phyloP scores from a whole-genome alignment of 768 basidiomycete species.

The Naganishia vaughanmartiniae region DNA sequence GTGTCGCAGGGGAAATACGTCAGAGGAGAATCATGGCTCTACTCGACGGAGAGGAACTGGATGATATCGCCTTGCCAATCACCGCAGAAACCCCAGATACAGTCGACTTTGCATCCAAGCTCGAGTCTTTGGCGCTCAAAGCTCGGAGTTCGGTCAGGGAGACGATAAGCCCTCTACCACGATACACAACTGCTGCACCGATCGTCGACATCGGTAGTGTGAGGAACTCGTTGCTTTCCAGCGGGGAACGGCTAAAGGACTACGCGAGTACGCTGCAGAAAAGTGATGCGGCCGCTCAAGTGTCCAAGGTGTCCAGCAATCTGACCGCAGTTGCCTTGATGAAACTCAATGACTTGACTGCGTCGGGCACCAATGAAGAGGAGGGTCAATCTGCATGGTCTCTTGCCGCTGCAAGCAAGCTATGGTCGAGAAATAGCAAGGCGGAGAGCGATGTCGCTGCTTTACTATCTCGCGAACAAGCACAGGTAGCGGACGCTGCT shows the following conservation, averaged over 20 bases:
- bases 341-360: constrained; percentile 27
- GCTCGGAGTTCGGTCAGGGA: constrained; percentile 7
- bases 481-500: neutral
- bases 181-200: constrained; percentile 3
- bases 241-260: constrained; percentile 28
- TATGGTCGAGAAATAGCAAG: neutral
- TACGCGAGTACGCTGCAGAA: constrained; percentile 35
- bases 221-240: neutral
- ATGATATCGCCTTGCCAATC: constrained; percentile 5
- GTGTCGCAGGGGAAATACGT: constrained; percentile 34
- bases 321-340: constrained; percentile 36
- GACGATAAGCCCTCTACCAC: constrained; percentile 3
- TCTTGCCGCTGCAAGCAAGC: neutral
- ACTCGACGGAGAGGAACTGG: constrained; percentile 24
- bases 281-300: constrained; percentile 39
- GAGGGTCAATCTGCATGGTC: neutral
- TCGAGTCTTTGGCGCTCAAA: constrained; percentile 12
- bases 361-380: neutral
- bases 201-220: constrained; percentile 12
- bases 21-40: constrained; percentile 33
- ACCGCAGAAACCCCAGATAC: neutral
- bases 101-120: neutral
- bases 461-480: neutral
- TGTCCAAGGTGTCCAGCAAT: constrained; percentile 39
- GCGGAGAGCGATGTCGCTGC: neutral